Evolutionary conservation across 805 yeast species (phyloP), one percentile per base, ranked within the genome.

Genomic region (Metschnikowia matae): DNA sequence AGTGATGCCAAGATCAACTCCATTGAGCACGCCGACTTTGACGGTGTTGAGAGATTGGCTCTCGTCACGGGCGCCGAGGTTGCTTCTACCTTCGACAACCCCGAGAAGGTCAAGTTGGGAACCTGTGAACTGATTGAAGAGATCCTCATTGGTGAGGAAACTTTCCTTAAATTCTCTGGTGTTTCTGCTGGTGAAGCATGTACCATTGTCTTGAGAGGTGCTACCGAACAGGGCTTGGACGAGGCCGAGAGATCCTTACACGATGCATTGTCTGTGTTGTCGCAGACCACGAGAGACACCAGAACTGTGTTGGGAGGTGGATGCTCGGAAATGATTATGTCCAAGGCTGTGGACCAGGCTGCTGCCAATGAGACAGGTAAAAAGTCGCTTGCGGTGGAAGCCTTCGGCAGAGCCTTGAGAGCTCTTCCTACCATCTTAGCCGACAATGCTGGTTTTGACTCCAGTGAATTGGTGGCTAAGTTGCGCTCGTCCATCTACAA

Each of bases 11-110:
- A 84, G 48, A 87, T 94, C 61, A 91, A 89, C 69, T 84, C 97
- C 20, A 89, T 94, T 56, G 99, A 94, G 70, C 99, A 94, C 66
- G 98, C 99, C 14, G 99, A 94, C 69, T 94, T 94, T 62, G 98
- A 89, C 63, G 99, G 98, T 63, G 89, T 94, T 49, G 99, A 94
- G 75, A 84, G 98, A 66, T 80, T 94, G 58, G 96, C 99, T 2
- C 76, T 92, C 38, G 99, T 90, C 32, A 91, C 98, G 11, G 99
- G 99, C 47, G 99, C 97, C 65, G 98, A 94, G 75, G 97, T 94
- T 48, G 96, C 85, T 1, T 90, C 98, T 6, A 92, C 98, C 1
- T 94, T 94, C 66, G 99, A 94, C 65, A 78, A 84, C 58, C 96
- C 98, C 23, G 95, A 87, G 48, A 79, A 80, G 50, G 96, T 88